Evolutionary conservation across 495 filamentous ascomycete species (phyloP), one percentile per base, ranked within the genome.

Genomic region (Penicillium flavigenum): DNA sequence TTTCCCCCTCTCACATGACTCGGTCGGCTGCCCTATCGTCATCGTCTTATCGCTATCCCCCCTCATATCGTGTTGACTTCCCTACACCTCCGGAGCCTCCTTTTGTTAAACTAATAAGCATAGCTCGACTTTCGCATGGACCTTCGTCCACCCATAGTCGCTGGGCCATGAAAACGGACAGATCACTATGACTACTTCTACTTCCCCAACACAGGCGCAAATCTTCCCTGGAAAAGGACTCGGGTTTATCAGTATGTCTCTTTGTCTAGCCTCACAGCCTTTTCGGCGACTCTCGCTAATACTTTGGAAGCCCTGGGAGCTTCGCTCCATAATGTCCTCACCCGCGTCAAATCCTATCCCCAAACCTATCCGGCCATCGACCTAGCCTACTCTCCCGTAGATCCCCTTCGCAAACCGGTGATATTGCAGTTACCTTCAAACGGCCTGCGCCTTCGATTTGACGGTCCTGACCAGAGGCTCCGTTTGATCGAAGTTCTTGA

Each of bases 401-500:
- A 87, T 14, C 94, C 94, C 27, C 77, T 97, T 10, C 75, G 67
- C n/a, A 79, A 84, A 5, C 89, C 90, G 1, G 79, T 96, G 20
- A 68, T 88, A 34, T 66, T 98, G 29, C 80, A 77, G 38, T 83
- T 97, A 11, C 89, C 91, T 10, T 79, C 81, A 6, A 97, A 97
- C 72, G 94, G 94, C 19, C 63, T 98, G 26, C 89, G 93, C 12
- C 74, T 98, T 47, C 90, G 88, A 26, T 98, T 98, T 63, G 94
- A 98, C 66, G 94, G 93, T 0, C 86, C 91, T 3, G 91, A 96
- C 63, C 94, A 98, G 73, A 83, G 92, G 42, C 77, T 98, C 16
- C 88, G 94, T 1, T 71, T 98, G 48, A 90, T 98, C 65, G 94
- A 98, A 70, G 81, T 97, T 19, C 72, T 90, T 20, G 91, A 98